Percentiles rank a stretch among this genome's conserved stretches.
These are phyloP conservation scores for Asterochloris erici DNA, from an alignment of 139 green algal species.

Conservation along the genomic window DNA sequence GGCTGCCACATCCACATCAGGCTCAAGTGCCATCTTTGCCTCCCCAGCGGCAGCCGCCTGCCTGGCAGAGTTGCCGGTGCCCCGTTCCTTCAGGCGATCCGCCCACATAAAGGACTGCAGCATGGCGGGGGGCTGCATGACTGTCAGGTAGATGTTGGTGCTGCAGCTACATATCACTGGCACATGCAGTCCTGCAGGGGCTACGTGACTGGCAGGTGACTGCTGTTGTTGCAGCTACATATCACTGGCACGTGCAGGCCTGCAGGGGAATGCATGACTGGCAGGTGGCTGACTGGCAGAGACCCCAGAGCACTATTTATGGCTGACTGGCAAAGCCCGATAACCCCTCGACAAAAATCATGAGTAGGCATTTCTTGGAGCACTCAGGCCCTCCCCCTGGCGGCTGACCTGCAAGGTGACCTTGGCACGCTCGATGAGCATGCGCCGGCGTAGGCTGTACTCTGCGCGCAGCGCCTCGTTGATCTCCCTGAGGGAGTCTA, in stretches of 20 bases:
- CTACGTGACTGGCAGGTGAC: too few relatives aligned
- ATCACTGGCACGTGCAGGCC: too few relatives aligned
- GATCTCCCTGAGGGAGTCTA: conserved; percentile 36
- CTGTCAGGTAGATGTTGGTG: too few relatives aligned
- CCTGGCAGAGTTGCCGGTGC: conserved; percentile 22
- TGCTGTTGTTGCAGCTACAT: too few relatives aligned
- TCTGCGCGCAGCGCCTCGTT: conserved; percentile 36
- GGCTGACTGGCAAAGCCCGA: conserved; percentile 29
- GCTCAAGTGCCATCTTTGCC: conserved; percentile 23
- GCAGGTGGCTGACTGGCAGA: too few relatives aligned
- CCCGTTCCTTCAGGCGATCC: conserved; percentile 29
- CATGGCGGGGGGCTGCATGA: too few relatives aligned
- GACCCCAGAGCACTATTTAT: too few relatives aligned
- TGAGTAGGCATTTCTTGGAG: not conserved
- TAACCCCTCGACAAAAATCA: not conserved
- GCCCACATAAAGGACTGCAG: conserved; percentile 54
- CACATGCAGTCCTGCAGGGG: too few relatives aligned
- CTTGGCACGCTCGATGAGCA: conserved; percentile 63
- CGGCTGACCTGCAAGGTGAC: conserved; percentile 37
- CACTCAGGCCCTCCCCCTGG: too few relatives aligned
- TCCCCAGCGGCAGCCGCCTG: conserved; percentile 20
- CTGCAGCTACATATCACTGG: too few relatives aligned
- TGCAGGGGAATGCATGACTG: too few relatives aligned
- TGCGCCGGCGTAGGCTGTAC: conserved; percentile 47
- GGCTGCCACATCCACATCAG: conserved; percentile 27